phyloP scores from a whole-genome alignment of 2,329 filamentous ascomycete species.

The Tolypocladium endophyticum region DNA sequence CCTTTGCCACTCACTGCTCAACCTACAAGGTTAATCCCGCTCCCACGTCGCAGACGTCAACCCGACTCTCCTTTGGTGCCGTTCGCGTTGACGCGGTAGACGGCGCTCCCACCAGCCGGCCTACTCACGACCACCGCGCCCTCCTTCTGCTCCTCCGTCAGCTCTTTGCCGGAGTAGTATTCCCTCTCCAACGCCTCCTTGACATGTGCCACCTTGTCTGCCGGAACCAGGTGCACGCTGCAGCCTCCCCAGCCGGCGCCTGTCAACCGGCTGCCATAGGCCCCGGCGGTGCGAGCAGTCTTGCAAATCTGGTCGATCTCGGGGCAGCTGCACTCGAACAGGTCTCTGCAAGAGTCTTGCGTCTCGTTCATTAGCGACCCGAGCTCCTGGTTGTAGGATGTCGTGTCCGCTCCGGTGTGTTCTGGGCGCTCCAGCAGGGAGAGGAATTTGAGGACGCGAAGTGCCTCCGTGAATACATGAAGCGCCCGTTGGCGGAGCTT shows the following conservation, averaged over 20 bases:
- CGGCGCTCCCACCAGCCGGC: constrained; percentile 63
- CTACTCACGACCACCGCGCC: constrained; percentile 82
- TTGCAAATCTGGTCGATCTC: constrained; percentile 85
- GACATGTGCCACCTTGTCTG: constrained; percentile 68
- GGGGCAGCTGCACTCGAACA: constrained; percentile 85
- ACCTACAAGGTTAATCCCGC: background rate
- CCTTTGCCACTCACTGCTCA: background rate
- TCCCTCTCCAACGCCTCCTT: constrained; percentile 66
- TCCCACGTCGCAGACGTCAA: background rate
- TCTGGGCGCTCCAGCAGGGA: constrained; percentile 53
- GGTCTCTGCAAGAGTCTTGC: constrained; percentile 73
- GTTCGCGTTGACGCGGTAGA: constrained; percentile 31
- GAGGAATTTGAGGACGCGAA: constrained; percentile 77
- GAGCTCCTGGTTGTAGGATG: constrained; percentile 53
- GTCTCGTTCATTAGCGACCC: constrained; percentile 83
- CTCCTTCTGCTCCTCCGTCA: constrained; percentile 61
- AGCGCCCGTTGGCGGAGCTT: constrained; percentile 77
- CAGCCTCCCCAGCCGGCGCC: constrained; percentile 97
- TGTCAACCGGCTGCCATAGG: constrained; percentile 77
- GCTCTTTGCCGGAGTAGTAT: constrained; percentile 64
- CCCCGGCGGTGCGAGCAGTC: constrained; percentile 67
- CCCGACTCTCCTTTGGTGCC: constrained; percentile 5
- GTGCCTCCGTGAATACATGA: constrained; percentile 85
- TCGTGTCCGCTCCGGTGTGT: constrained; percentile 39
- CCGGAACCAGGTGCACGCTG: constrained; percentile 84